Evolutionary conservation across 2,329 filamentous ascomycete genomes (phyloP).

Genomic region (Sporothrix pallida): DNA sequence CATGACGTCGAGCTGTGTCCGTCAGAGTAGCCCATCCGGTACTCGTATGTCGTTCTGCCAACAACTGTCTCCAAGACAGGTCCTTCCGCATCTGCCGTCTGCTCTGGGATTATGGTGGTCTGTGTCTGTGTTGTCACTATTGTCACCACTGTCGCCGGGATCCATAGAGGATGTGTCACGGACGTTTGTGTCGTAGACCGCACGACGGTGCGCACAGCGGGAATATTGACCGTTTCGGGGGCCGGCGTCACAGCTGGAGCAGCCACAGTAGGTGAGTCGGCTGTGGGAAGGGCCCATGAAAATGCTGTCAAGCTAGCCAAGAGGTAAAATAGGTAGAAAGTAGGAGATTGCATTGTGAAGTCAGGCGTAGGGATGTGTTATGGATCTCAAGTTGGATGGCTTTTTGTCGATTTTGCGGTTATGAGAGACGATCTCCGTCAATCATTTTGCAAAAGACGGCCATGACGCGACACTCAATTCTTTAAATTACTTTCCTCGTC

Average conservation of each 20-base stretch:
- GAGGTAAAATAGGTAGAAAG: too few relatives aligned
- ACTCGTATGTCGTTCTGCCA: slow-evolving; percentile 31
- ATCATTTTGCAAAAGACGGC: too few relatives aligned
- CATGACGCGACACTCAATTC: not conserved
- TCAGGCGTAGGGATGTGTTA: not conserved
- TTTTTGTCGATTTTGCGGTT: not conserved
- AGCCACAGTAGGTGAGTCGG: not conserved
- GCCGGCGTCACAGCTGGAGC: not conserved
- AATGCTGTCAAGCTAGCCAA: not conserved
- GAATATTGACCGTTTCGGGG: not conserved
- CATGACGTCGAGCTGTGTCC: slow-evolving; percentile 34
- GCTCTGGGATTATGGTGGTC: slow-evolving; percentile 21
- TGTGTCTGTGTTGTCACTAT: slow-evolving; percentile 29
- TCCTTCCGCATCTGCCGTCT: not conserved
- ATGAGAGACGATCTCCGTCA: not conserved
- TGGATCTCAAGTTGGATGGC: not conserved
- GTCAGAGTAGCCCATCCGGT: slow-evolving; percentile 32
- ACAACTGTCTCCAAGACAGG: slow-evolving; percentile 30
- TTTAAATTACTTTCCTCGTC: not conserved
- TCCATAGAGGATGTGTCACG: slow-evolving; percentile 28
- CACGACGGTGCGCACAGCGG: slow-evolving; percentile 16
- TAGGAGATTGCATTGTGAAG: not conserved
- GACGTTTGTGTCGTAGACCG: slow-evolving; percentile 30
- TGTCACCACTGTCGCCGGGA: slow-evolving; percentile 28
- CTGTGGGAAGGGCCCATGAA: not conserved